Base-by-base conservation (phyloP, 495 filamentous ascomycete species). In the Trichocladium antarcticum region DNA sequence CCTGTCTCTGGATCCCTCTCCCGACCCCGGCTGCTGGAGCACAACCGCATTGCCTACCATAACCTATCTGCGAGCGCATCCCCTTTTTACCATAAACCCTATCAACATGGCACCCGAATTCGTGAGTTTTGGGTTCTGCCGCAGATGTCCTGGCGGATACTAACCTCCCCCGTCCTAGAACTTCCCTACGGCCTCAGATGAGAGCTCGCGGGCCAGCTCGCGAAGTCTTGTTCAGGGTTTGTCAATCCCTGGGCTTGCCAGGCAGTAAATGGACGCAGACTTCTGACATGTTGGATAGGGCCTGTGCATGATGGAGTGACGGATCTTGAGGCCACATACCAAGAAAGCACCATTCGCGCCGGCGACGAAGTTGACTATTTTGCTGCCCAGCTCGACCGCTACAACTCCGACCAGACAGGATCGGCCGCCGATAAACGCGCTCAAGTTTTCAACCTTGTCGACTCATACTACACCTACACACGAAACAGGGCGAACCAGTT, bases 341-440 rank as follows among this genome's bases (percentile, higher is more conserved):
- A 57, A 40, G 48, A 57, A 35, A 55, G 44, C 57, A 51, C 40
- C 42, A 53, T 66, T 45, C 53, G 54, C 35, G 64, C 63, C 27
- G 60, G 63, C 29, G 60, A 65, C 11, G 71, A 72, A 38, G 69
- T 73, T 46, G 68, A 73, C 39, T 60, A 57, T 35, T 75, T 74
- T 36, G 70, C 72, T 35, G 66, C 60, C 15, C 58, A 66, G 17
- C 68, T 75, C 22, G 72, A 75, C 53, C 60, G 66, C 43, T 57
- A 60, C 63, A 53, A 66, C 55, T 27, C 51, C 53, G 47, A 58
- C 42, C 34, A 56, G 37, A 43, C 62, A 45, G 55, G 52, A 42
- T 55, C 57, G 1, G 31, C 57, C 3, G 55, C 63, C 7, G 72
- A 75, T 44, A 56, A 67, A 53, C 66, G 68, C 44, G 63, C 62